These are phyloP conservation scores for Handroanthus guayacan DNA, from an alignment of 257 asterid species.

Conservation along the genomic window DNA sequence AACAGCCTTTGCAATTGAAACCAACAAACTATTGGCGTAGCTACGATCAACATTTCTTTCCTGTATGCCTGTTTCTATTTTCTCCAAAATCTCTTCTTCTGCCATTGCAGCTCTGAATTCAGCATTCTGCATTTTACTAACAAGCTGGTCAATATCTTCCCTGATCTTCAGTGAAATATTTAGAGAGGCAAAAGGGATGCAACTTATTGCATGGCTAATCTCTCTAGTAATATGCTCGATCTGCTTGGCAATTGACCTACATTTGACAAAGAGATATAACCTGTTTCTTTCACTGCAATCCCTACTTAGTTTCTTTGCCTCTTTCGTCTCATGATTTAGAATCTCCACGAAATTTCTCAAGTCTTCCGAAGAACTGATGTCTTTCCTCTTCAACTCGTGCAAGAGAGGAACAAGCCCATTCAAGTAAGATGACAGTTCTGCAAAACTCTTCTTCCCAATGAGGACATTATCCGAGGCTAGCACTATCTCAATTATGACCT, in stretches of 20 bases:
- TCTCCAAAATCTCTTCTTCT: constrained; percentile 61
- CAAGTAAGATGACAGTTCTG: constrained; percentile 55
- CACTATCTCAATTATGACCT: constrained; percentile 48
- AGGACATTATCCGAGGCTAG: constrained; percentile 46
- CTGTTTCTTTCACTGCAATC: constrained; percentile 59
- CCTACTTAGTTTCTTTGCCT: constrained; percentile 49
- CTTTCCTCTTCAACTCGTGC: constrained; percentile 46
- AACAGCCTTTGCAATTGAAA: constrained; percentile 64
- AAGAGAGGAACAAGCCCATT: constrained; percentile 54
- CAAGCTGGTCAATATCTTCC: constrained; percentile 51
- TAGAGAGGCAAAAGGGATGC: constrained; percentile 57
- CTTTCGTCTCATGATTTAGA: constrained; percentile 45
- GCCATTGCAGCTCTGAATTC: constrained; percentile 57
- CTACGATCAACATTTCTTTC: constrained; percentile 63
- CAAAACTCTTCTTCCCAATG: constrained; percentile 51
- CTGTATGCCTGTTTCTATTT: constrained; percentile 62
- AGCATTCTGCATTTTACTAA: constrained; percentile 51
- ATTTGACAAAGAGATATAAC: constrained; percentile 62
- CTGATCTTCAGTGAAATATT: constrained; percentile 47
- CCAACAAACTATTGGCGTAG: constrained; percentile 60
- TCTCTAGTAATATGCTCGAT: constrained; percentile 53
- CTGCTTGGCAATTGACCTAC: constrained; percentile 54
- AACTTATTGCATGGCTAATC: constrained; percentile 53
- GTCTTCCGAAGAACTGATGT: constrained; percentile 41
- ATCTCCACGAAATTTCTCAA: constrained; percentile 44